A percentile compares a stretch with the other conserved stretches of the same genome.
Conservation (phyloP, 768 basidiomycete species). For the Tremella fuciformis region DNA sequence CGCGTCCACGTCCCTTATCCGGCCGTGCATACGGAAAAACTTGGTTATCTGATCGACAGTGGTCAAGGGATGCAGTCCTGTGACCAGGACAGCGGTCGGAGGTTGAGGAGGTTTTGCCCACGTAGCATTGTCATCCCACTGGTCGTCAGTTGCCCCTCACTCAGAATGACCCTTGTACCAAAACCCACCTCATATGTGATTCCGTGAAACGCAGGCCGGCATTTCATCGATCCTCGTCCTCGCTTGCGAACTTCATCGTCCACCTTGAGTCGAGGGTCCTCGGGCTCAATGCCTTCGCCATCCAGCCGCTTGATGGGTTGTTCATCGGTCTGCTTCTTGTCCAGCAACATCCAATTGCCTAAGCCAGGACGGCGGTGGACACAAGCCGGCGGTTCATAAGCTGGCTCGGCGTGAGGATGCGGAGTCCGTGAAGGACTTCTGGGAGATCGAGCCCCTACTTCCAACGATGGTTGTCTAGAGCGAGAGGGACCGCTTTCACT, state of each 20-base stretch:
- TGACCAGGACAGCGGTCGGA: slow-evolving; percentile 63
- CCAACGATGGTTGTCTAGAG: not conserved
- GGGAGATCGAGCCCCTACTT: slow-evolving; percentile 30
- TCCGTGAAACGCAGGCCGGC: slow-evolving; percentile 30
- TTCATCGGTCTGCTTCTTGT: slow-evolving; percentile 29
- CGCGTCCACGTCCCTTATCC: slow-evolving; percentile 65
- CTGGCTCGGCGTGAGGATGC: slow-evolving; percentile 11
- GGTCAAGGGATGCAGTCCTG: slow-evolving; percentile 68
- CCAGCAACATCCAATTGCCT: slow-evolving; percentile 18
- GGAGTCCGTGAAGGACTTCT: slow-evolving; percentile 4
- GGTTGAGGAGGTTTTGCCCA: slow-evolving; percentile 68
- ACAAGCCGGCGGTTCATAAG: slow-evolving; percentile 30
- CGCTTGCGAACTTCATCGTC: slow-evolving; percentile 14
- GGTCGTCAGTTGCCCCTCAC: slow-evolving; percentile 12
- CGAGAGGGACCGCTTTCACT: not conserved
- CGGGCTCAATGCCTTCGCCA: slow-evolving; percentile 12
- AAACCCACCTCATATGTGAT: slow-evolving; percentile 44
- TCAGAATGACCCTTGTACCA: too few relatives aligned
- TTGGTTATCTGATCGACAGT: slow-evolving; percentile 64
- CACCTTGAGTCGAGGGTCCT: slow-evolving; percentile 29
- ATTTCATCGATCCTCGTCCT: slow-evolving; percentile 33
- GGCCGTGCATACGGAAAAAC: slow-evolving; percentile 65
- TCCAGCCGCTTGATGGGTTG: slow-evolving; percentile 11
- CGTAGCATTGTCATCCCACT: slow-evolving; percentile 74
- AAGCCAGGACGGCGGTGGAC: slow-evolving; percentile 19